Percentiles rank a stretch among this genome's conserved stretches.
Evolutionary conservation across 805 yeast species (phyloP).

Genomic region (Cyberlindnera veronae): DNA sequence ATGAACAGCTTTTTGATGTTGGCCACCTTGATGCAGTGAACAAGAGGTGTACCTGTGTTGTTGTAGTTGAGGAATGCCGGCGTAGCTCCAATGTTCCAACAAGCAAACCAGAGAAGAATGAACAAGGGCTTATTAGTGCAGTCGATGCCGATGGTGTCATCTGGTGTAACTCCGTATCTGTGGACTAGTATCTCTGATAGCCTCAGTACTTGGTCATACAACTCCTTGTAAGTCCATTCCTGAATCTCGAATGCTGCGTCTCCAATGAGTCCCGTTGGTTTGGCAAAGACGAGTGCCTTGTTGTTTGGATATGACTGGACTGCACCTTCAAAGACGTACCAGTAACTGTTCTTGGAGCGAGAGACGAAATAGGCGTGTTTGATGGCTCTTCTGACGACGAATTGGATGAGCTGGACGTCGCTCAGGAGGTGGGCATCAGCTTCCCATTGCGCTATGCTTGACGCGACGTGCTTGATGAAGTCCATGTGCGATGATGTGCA

Average conservation of each 20-base stretch:
- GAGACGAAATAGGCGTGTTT: slow-evolving; percentile 12
- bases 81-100: slow-evolving; percentile 87
- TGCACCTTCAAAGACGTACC: slow-evolving; percentile 66
- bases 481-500: too few species aligned
- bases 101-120: slow-evolving; percentile 74
- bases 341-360: slow-evolving; percentile 39
- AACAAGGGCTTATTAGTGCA: slow-evolving; percentile 83
- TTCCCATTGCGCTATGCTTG: slow-evolving; percentile 6
- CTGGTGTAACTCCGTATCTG: slow-evolving; percentile 60
- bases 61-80: slow-evolving; percentile 89
- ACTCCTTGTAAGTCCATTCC: slow-evolving; percentile 61
- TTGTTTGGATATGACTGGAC: slow-evolving; percentile 47
- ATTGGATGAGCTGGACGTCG: slow-evolving; percentile 20
- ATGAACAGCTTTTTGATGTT: slow-evolving; percentile 60
- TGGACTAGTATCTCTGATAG: slow-evolving; percentile 61
- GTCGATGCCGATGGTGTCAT: slow-evolving; percentile 70
- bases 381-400: slow-evolving; percentile 21
- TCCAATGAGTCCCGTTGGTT: slow-evolving; percentile 35
- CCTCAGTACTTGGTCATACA: slow-evolving; percentile 61
- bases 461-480: background rate
- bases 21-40: slow-evolving; percentile 77
- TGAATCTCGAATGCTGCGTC: slow-evolving; percentile 62
- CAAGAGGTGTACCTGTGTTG: slow-evolving; percentile 64
- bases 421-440: slow-evolving; percentile 10
- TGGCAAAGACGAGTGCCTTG: slow-evolving; percentile 58